phyloP scores from a whole-genome alignment of 306 rosid species.

The Corylus americana region DNA sequence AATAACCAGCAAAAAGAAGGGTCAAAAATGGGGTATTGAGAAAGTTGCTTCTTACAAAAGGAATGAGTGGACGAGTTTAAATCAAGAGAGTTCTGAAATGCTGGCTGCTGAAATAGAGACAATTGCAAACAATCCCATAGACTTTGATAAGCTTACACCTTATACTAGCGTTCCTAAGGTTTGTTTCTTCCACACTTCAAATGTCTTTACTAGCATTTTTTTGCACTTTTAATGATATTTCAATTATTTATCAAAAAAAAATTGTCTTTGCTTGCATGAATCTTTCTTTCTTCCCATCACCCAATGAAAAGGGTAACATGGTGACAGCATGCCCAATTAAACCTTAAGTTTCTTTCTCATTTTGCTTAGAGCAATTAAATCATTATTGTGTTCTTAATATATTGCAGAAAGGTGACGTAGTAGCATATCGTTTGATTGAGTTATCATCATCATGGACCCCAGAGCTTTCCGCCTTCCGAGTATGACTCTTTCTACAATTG shows the following conservation, averaged over 20 bases:
- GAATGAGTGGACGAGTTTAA: slow-evolving; percentile 31
- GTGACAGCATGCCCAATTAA: neutral
- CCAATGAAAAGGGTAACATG: neutral
- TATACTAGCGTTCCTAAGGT: slow-evolving; percentile 72
- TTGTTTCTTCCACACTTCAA: slow-evolving; percentile 21
- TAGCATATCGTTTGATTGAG: slow-evolving; percentile 89
- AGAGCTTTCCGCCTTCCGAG: slow-evolving; percentile 83
- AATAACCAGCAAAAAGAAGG: slow-evolving; percentile 85
- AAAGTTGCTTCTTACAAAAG: slow-evolving; percentile 45
- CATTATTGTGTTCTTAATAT: slow-evolving; percentile 19
- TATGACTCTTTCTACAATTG: slow-evolving; percentile 39
- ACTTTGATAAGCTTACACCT: slow-evolving; percentile 66
- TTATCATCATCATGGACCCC: slow-evolving; percentile 91
- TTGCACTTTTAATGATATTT: too few relatives aligned
- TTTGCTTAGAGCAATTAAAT: slow-evolving; percentile 1
- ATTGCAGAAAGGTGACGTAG: slow-evolving; percentile 68
- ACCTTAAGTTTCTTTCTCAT: neutral
- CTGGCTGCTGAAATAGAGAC: slow-evolving; percentile 39
- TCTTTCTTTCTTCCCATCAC: slow-evolving; percentile 1
- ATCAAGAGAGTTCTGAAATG: slow-evolving; percentile 38
- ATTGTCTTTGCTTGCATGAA: neutral
- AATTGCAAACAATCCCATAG: slow-evolving; percentile 33
- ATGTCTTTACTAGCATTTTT: neutral
- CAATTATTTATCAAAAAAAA: too few relatives aligned
- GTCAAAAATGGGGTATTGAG: slow-evolving; percentile 95